Evolutionary conservation across 2,329 filamentous ascomycete genomes (phyloP), one percentile per base, ranked within the genome.

Genomic region (Exophiala phaeomuriformis): DNA sequence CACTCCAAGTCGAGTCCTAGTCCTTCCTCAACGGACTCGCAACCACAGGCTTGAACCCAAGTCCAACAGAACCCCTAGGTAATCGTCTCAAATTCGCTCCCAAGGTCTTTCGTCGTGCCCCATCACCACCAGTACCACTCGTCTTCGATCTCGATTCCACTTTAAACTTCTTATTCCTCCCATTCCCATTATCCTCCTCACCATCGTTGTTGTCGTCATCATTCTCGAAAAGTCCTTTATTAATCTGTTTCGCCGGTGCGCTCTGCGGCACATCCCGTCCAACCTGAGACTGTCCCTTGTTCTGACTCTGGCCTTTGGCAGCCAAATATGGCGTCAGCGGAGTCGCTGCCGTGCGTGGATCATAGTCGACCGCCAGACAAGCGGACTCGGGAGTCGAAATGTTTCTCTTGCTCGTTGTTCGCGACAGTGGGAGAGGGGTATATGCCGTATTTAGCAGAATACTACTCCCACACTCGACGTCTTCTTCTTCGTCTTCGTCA

Each of bases 31-130:
- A 71, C 1, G 86, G 87, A 67, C 86, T 90, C 12, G 79, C 83
- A 53, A 88, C 72, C 70, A 86, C 85, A 31, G 86, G 87, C 32
- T 85, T 85, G 72, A 84, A 89, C 65, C 88, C 85, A 68, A 89
- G 67, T 65, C 41, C 52, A 27, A 19, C 19, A 19, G 42, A 41
- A 27, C 39, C 39, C 39, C 36, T 39, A 5, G 9, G 36, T 39
- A 8, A 5, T 9, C 5, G 9, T 27, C 28, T 28, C 39, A 39
- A 39, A 39, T 39, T 39, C 36, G 7, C 47, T 5, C 52, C 56
- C 8, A 58, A 47, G 7, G 85, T 91, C 78, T 88, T 89, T n/a
- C n/a, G n/a, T n/a, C n/a, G n/a, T n/a, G n/a, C n/a, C n/a, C n/a
- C n/a, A n/a, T n/a, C n/a, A n/a, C n/a, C n/a, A n/a, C n/a, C n/a